These are phyloP conservation scores for Veloboletus limbatus DNA, from an alignment of 1,284 basidiomycete genomes.

Conservation along the genomic window DNA sequence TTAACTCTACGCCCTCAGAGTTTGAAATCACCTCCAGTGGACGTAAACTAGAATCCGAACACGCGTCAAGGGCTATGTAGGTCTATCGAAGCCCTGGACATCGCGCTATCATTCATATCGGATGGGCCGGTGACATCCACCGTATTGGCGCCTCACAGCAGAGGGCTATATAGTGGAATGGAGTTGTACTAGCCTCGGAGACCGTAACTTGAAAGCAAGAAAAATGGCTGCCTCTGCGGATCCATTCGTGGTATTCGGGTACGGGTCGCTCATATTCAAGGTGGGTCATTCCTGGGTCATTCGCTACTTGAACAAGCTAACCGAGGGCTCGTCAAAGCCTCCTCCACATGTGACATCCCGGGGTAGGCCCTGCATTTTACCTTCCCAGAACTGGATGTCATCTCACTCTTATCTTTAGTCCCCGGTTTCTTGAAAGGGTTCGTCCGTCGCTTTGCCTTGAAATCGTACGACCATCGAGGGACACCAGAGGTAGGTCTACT, in stretches of 20 bases:
- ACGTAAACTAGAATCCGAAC: too few relatives aligned
- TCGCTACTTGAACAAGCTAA: conserved; percentile 1
- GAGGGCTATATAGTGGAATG: conserved; percentile 11
- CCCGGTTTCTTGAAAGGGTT: conserved; percentile 86
- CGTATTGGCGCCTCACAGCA: background rate
- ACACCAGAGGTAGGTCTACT: conserved; percentile 59
- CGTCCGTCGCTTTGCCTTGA: conserved; percentile 80
- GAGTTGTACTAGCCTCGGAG: background rate
- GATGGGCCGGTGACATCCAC: background rate
- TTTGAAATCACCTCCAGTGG: too few relatives aligned
- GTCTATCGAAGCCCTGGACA: background rate
- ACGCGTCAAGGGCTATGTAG: too few relatives aligned
- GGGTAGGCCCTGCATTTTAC: conserved; percentile 38
- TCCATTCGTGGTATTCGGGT: conserved; percentile 71
- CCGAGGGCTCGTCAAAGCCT: conserved; percentile 45
- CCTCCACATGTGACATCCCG: conserved; percentile 63
- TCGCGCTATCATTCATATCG: too few relatives aligned
- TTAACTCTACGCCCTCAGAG: background rate
- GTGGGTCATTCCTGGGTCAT: conserved; percentile 32
- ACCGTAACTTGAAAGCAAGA: conserved; percentile 1
- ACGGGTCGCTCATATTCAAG: conserved; percentile 80
- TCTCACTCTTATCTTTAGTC: conserved; percentile 36
- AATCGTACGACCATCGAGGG: conserved; percentile 82
- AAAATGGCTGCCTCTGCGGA: conserved; percentile 14
- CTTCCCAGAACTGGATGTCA: background rate